Conservation (phyloP, 495 filamentous ascomycete genomes). For the Hypoxylon lienhwacheense region DNA sequence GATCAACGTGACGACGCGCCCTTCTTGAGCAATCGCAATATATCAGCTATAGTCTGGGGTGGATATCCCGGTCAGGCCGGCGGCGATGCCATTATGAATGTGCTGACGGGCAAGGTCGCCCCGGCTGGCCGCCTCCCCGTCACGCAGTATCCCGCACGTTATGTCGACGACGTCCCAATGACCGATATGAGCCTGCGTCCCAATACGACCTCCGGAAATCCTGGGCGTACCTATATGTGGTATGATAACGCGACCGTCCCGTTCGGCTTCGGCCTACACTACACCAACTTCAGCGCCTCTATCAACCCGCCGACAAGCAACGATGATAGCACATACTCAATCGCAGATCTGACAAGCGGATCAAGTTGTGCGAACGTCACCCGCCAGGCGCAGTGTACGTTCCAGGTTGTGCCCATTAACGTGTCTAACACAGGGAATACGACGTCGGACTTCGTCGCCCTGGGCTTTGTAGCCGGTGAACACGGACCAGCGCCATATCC, state of each 20-base stretch:
- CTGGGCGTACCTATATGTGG: constrained; percentile 65
- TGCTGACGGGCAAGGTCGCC: constrained; percentile 55
- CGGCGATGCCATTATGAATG: constrained; percentile 57
- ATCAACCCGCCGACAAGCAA: constrained; percentile 10
- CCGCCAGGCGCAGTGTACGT: constrained; percentile 49
- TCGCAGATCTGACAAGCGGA: constrained; percentile 33
- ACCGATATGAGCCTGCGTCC: constrained; percentile 62
- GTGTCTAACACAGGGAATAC: constrained; percentile 54
- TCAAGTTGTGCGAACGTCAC: constrained; percentile 23
- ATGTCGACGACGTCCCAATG: constrained; percentile 56
- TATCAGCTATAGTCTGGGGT: constrained; percentile 59
- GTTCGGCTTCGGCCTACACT: constrained; percentile 63
- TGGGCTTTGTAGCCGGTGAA: constrained; percentile 57
- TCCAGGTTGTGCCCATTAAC: constrained; percentile 41
- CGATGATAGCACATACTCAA: constrained; percentile 16
- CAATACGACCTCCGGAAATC: constrained; percentile 41
- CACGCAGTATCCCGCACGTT: constrained; percentile 61
- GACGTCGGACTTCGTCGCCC: constrained; percentile 59
- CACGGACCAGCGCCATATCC: constrained; percentile 62
- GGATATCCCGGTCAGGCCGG: constrained; percentile 65
- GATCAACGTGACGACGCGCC: constrained; percentile 39
- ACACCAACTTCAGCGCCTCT: constrained; percentile 57
- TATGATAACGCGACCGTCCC: constrained; percentile 57
- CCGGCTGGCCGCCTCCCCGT: constrained; percentile 60
- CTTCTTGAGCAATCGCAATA: constrained; percentile 25